Evolutionary conservation across 768 basidiomycete genomes (phyloP), one percentile per base, ranked within the genome.

Genomic region (Mycena metata): DNA sequence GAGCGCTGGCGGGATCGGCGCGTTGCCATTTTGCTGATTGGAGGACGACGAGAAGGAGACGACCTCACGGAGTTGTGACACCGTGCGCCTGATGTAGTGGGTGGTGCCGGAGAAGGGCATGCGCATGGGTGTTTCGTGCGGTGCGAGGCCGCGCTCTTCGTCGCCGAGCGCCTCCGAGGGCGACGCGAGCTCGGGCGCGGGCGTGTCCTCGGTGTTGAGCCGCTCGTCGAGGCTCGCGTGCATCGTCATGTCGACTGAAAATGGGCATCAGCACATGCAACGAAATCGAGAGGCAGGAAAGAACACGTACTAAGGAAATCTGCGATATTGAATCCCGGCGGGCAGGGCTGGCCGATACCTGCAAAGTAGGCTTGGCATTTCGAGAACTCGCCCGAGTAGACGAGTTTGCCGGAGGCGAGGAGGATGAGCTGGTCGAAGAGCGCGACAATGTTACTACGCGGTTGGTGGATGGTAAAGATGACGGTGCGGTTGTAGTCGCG

Each of bases 391-490:
- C 96, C 96, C 4, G 93, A 91, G 79, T 96, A 98, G 7, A 96
- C 90, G 10, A 92, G 79, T 74, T 90, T 92, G 2, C 98, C 98
- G 57, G 88, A 85, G 0, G 94, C 94, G 19, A 99, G 85, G 3
- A 99, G 83, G 3, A 99, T 79, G 35, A 99, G 85, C 69, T 96
- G 91, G 76, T 99, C 97, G 72, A 99, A 99, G 15, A 99, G 83
- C 0, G 95, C 91, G 16, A 99, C 96, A 72, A 99, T 99, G 79
- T 98, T 98, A 78, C 95, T 96, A 57, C 97, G 91, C 16, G 97
- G 98, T 78, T 99, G 98, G 74, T 99, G 98, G 64, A 99, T 99
- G 0, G 97, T 99, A 82, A 99, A 98, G 65, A 99, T 86, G 57
- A 99, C 95, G 0, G 96, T 99, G 39, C 97, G 91, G 71, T 96